Conservation (phyloP, 2,329 filamentous ascomycete genomes). For the Aureobasidium lini region DNA sequence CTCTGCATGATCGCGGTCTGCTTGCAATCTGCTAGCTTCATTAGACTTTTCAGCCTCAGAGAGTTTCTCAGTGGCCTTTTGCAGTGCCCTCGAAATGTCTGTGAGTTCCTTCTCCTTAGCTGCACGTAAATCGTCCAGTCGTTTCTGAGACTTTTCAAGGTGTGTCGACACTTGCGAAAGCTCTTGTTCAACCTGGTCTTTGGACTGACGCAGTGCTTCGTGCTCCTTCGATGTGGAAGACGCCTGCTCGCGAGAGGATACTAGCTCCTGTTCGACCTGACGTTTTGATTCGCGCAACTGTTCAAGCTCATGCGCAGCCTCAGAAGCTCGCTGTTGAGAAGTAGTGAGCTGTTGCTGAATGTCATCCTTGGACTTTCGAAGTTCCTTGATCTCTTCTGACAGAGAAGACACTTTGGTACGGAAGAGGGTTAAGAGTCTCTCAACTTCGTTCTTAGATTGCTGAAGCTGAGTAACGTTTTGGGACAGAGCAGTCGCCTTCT, state of each 20-base stretch:
- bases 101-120: conserved; percentile 8
- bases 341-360: conserved; percentile 9
- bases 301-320: conserved; percentile 6
- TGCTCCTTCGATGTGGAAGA: not conserved
- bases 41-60: conserved; percentile 9
- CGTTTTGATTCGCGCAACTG: conserved; percentile 9
- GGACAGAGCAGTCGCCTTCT: not conserved
- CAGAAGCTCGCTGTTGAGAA: conserved; percentile 1
- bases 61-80: not conserved
- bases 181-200: not conserved
- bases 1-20: not conserved
- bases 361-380: conserved; percentile 11
- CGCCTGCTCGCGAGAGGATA: not conserved
- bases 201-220: conserved; percentile 6
- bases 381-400: conserved; percentile 9
- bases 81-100: not conserved
- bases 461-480: not conserved
- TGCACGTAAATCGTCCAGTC: not conserved
- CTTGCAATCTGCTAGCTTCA: not conserved
- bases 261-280: not conserved
- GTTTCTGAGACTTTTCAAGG: not conserved
- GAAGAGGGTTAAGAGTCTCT: not conserved
- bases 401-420: not conserved
- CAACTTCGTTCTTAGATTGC: conserved; percentile 7
- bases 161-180: not conserved